A percentile compares a stretch with the other conserved stretches of the same genome.
phyloP scores from a whole-genome alignment of 208 protist genomes.

The Trypanosoma boissoni region DNA sequence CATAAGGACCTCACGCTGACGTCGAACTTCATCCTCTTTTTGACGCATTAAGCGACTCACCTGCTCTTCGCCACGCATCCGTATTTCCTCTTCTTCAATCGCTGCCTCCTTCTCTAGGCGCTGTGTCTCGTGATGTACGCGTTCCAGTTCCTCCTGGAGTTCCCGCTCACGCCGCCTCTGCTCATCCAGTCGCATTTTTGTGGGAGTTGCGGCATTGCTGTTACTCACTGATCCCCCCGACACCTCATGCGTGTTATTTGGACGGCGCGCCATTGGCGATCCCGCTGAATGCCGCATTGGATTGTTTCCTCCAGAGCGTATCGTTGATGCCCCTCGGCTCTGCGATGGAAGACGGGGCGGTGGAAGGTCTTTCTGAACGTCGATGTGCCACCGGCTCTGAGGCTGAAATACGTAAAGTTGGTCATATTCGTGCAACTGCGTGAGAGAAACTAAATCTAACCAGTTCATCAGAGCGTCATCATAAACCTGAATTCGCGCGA shows the following conservation, averaged over 20 bases:
- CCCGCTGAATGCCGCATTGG: too few relatives aligned
- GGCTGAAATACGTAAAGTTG: constrained; percentile 87
- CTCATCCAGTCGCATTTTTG: constrained; percentile 39
- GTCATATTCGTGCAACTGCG: constrained; percentile 81
- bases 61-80: constrained; percentile 27
- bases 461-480: constrained; percentile 62
- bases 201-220: constrained; percentile 14
- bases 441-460: constrained; percentile 39
- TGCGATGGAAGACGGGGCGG: constrained; percentile 46
- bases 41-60: constrained; percentile 23
- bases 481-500: constrained; percentile 56
- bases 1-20: constrained; percentile 38
- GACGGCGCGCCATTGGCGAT: too few relatives aligned
- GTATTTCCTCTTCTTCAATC: constrained; percentile 41
- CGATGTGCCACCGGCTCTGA: constrained; percentile 47
- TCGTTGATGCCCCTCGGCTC: constrained; percentile 15
- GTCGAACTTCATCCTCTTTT: constrained; percentile 58
- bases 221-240: not conserved
- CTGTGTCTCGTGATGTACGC: constrained; percentile 40
- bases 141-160: constrained; percentile 30
- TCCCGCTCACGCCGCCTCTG: constrained; percentile 36
- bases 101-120: constrained; percentile 36
- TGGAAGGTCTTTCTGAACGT: constrained; percentile 70
- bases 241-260: not conserved
- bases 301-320: constrained; percentile 3